A percentile compares a stretch with the other conserved stretches of the same genome.
phyloP scores from a whole-genome alignment of 2,329 filamentous ascomycete species.

The Colletotrichum lindemuthianum region DNA sequence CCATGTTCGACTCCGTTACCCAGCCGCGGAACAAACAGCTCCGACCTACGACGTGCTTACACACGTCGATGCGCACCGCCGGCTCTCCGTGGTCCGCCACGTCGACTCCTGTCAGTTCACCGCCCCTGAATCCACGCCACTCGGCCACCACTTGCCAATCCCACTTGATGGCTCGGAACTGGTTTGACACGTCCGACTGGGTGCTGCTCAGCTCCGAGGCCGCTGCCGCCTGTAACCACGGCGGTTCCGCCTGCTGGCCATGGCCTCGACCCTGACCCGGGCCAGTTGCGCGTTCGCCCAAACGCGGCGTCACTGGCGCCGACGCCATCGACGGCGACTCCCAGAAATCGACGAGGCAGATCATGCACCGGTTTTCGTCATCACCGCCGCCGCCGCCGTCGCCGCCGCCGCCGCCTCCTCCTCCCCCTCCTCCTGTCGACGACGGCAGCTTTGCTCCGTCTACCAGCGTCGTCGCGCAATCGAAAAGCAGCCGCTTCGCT shows the following conservation, averaged over 20 bases:
- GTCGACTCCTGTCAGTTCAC: neutral
- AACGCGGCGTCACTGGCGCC: neutral
- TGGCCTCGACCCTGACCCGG: neutral
- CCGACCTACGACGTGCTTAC: slow-evolving; percentile 21
- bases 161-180: slow-evolving; percentile 11
- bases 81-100: slow-evolving; percentile 19
- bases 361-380: neutral
- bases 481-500: slow-evolving; percentile 14
- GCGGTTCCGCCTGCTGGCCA: neutral
- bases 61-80: slow-evolving; percentile 12
- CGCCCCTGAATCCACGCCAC: neutral
- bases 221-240: neutral
- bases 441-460: neutral
- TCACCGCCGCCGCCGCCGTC: neutral
- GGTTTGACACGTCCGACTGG: slow-evolving; percentile 10
- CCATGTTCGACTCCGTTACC: slow-evolving; percentile 3
- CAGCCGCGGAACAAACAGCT: slow-evolving; percentile 23
- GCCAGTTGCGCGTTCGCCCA: neutral
- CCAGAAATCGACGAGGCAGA: slow-evolving; percentile 19
- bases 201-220: neutral
- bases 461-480: neutral
- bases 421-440: too few species aligned
- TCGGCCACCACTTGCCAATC: neutral
- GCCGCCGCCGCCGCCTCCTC: too few species aligned
- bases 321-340: slow-evolving; percentile 2